Percentiles rank a stretch among this genome's conserved stretches.
Evolutionary conservation across 2,329 filamentous ascomycete genomes (phyloP).

Genomic region (Helotiales sp.): DNA sequence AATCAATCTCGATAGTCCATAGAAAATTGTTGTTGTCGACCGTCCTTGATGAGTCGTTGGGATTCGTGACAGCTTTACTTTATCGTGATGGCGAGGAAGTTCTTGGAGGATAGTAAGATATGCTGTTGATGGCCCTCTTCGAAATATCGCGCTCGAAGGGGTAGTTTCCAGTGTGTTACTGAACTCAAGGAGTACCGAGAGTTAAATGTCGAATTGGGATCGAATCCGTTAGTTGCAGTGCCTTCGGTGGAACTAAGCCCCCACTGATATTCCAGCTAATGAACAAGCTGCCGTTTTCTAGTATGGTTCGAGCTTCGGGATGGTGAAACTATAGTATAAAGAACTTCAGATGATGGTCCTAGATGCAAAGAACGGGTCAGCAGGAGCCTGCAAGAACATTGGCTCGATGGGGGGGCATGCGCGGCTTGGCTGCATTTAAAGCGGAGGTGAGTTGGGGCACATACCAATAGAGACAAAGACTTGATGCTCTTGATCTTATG

Average conservation of each 20-base stretch:
- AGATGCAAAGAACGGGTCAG: conserved; percentile 17
- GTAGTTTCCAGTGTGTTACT: not conserved
- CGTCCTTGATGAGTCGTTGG: not conserved
- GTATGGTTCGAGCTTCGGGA: conserved; percentile 32
- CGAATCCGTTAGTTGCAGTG: conserved; percentile 9
- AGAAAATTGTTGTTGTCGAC: conserved; percentile 7
- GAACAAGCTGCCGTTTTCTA: conserved; percentile 24
- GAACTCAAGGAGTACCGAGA: conserved; percentile 11
- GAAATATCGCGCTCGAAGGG: not conserved
- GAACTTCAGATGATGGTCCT: conserved; percentile 19
- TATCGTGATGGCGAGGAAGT: not conserved
- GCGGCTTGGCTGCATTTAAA: conserved; percentile 10
- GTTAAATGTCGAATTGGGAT: conserved; percentile 11
- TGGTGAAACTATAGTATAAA: conserved; percentile 32
- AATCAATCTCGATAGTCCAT: conserved; percentile 9
- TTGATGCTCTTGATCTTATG: conserved; percentile 32
- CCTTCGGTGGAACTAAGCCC: conserved; percentile 10
- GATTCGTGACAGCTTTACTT: not conserved
- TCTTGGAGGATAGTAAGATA: not conserved
- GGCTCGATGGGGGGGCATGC: conserved; percentile 12
- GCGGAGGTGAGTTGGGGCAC: conserved; percentile 23
- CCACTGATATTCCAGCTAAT: conserved; percentile 21
- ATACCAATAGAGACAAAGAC: conserved; percentile 30
- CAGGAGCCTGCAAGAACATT: conserved; percentile 11
- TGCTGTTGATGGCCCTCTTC: not conserved